Evolutionary conservation across 129 eudicot genomes (phyloP), one percentile per base, ranked within the genome.

Genomic region (Mikania micrantha): DNA sequence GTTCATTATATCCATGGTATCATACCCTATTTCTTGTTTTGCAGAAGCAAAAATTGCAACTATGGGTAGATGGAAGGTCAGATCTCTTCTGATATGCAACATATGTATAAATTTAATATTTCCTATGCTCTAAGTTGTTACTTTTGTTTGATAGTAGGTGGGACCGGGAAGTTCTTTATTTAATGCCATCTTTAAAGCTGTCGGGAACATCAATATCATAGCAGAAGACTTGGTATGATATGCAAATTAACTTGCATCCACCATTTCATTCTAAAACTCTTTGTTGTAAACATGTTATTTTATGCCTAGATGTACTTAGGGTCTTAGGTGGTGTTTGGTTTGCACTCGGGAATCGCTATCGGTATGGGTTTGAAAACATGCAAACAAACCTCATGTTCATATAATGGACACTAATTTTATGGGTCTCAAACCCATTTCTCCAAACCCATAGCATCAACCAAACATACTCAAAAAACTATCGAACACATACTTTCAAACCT

Each of bases 171-270:
- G 79, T 68, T 77, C 86, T 68, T 72, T 93, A 45, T 88, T 93
- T 72, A 84, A 88, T 66, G 91, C 95, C 60, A 86, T 93, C 47
- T 84, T 84, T 69, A 68, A 50, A 66, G 86, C 85, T 76, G 90
- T 86, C 74, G 98, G 98, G 45, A 77, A 81, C 63, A 88, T 93
- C 75, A 87, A 93, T 68, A 93, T 93, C 69, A 75, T 86, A 80
- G 98, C 98, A 50, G 98, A 93, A 82, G 98, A 93, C 77, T 83
- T 93, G 95, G 98, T 93, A 93, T 36, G 93, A 60, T 48, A 39
- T 34, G 21, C 34, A 66, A 59, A 64, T 52, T 12, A 11, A 71
- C 9, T 75, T 38, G 47, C 52, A 28, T 69, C 32, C 20, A 56
- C 2, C 56, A 12, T 68, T 68, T 34, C 63, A 38, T 38, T 73